phyloP scores from a whole-genome alignment of 352 stramenopile genomes.

The Pythium dissotocum region DNA sequence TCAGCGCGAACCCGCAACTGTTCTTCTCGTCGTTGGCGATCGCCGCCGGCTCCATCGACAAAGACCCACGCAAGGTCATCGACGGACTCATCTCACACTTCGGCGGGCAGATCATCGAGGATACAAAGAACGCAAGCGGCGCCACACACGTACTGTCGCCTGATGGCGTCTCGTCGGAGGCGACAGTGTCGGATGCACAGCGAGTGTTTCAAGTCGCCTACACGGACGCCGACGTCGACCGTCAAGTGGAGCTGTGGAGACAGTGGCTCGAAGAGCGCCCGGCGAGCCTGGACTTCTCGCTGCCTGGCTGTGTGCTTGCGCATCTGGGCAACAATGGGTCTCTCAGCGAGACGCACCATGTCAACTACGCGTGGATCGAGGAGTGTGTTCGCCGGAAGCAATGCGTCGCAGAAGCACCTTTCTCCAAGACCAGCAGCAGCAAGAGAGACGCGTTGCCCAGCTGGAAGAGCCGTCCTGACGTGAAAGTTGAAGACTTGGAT shows the following conservation, averaged over 20 bases:
- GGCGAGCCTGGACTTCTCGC: conserved; percentile 37
- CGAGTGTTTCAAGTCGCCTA: conserved; percentile 48
- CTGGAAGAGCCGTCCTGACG: conserved; percentile 21
- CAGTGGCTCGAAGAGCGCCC: conserved; percentile 40
- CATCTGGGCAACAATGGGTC: conserved; percentile 52
- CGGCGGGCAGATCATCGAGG: conserved; percentile 72
- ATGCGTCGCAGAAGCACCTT: conserved; percentile 50
- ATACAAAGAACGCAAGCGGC: conserved; percentile 40
- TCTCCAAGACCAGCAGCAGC: conserved; percentile 14
- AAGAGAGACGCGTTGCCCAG: conserved; percentile 11
- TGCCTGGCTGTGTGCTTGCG: conserved; percentile 62
- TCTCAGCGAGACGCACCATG: conserved; percentile 54
- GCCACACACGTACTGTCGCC: conserved; percentile 76
- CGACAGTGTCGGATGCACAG: conserved; percentile 37
- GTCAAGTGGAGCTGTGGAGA: conserved; percentile 43
- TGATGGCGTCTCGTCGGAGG: conserved; percentile 36
- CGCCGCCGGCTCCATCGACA: conserved; percentile 67
- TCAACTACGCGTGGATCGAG: conserved; percentile 85
- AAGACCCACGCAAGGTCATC: conserved; percentile 80
- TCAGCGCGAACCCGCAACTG: conserved; percentile 72
- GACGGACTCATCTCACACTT: conserved; percentile 80
- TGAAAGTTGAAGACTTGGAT: conserved; percentile 25
- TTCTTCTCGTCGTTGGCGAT: conserved; percentile 82
- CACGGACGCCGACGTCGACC: conserved; percentile 44
- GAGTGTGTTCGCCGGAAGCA: conserved; percentile 64